These are phyloP conservation scores for Cladosporium oxysporum DNA, from an alignment of 2,329 filamentous ascomycete genomes.

Conservation along the genomic window DNA sequence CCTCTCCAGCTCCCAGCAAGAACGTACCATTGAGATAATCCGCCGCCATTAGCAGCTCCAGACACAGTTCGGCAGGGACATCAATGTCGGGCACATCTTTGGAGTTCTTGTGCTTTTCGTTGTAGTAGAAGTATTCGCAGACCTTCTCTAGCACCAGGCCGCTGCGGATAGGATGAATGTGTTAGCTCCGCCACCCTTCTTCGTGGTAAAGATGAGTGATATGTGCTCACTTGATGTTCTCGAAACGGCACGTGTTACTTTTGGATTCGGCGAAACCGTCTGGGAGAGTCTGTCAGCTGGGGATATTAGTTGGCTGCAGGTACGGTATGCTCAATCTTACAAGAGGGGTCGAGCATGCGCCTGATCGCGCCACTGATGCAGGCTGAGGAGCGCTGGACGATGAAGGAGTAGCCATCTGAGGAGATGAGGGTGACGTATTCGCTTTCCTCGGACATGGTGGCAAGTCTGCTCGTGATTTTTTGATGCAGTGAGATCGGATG, in stretches of 20 bases:
- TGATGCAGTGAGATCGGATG: neutral
- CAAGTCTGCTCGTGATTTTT: neutral
- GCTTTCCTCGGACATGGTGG: slow-evolving; percentile 11
- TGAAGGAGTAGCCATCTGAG: slow-evolving; percentile 74
- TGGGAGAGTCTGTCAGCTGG: slow-evolving; percentile 32
- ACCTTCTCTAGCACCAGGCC: slow-evolving; percentile 76
- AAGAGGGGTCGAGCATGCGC: slow-evolving; percentile 71
- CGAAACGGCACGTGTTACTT: slow-evolving; percentile 65
- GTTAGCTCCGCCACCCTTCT: neutral
- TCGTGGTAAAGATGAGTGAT: neutral
- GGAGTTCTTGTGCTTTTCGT: slow-evolving; percentile 69
- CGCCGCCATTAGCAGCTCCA: slow-evolving; percentile 75
- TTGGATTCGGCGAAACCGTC: slow-evolving; percentile 66
- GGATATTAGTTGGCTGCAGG: neutral
- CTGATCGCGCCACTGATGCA: slow-evolving; percentile 71
- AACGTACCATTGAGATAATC: slow-evolving; percentile 69
- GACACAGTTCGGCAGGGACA: slow-evolving; percentile 73
- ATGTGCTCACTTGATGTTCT: slow-evolving; percentile 69
- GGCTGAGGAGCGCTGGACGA: slow-evolving; percentile 70
- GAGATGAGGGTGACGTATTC: slow-evolving; percentile 77
- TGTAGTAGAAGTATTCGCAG: slow-evolving; percentile 81
- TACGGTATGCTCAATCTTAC: slow-evolving; percentile 43
- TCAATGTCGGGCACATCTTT: slow-evolving; percentile 80
- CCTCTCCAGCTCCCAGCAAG: neutral
- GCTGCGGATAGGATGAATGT: slow-evolving; percentile 45